phyloP scores from a whole-genome alignment of 495 filamentous ascomycete genomes.

The Penicillium lividum region DNA sequence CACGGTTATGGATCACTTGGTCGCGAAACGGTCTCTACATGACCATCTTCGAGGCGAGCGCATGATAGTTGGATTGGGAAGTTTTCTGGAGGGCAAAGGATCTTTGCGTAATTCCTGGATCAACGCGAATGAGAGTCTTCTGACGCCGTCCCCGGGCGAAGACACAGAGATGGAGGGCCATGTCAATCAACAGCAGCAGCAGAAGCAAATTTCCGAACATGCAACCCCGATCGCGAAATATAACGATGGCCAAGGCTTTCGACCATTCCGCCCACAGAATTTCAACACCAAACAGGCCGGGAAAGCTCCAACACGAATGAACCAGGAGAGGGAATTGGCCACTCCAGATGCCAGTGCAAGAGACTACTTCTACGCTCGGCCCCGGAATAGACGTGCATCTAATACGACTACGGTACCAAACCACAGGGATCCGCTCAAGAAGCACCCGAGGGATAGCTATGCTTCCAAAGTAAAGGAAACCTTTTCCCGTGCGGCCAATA shows the following conservation, averaged over 20 bases:
- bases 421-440: not conserved
- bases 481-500: conserved; percentile 43
- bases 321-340: not conserved
- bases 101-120: conserved; percentile 22
- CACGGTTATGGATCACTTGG: conserved; percentile 22
- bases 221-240: not conserved
- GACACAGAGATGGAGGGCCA: conserved; percentile 11
- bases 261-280: conserved; percentile 3
- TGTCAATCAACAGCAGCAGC: conserved; percentile 21
- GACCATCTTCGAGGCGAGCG: conserved; percentile 20
- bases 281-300: not conserved
- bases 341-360: not conserved
- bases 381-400: conserved; percentile 3
- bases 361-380: not conserved
- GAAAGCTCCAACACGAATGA: not conserved
- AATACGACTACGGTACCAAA: not conserved
- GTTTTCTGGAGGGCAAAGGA: conserved; percentile 24
- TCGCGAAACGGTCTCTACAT: conserved; percentile 7
- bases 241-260: not conserved
- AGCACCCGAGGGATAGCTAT: conserved; percentile 10
- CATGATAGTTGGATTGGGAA: conserved; percentile 23
- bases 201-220: conserved; percentile 17
- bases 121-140: not conserved
- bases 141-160: not conserved
- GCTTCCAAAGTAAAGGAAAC: conserved; percentile 10